phyloP scores from a whole-genome alignment of 495 filamentous ascomycete genomes.

The Hypoxylon intermedium region DNA sequence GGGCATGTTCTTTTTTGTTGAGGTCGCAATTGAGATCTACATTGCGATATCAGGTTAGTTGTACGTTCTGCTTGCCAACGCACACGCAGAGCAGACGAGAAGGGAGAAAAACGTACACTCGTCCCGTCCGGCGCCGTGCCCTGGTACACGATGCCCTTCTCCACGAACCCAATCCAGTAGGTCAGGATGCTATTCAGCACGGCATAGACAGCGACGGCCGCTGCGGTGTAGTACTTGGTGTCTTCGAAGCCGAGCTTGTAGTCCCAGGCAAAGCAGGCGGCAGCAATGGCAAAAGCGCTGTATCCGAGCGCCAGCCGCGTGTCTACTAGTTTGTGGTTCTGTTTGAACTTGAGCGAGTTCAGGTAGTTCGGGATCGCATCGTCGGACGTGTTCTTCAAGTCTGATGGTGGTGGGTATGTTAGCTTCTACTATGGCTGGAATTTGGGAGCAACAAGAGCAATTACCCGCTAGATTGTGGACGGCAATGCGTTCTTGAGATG shows the following conservation, averaged over 20 bases:
- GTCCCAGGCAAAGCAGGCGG: slow-evolving; percentile 85
- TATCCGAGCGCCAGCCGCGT: slow-evolving; percentile 85
- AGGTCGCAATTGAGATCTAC: slow-evolving; percentile 71
- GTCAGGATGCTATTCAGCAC: slow-evolving; percentile 79
- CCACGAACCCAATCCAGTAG: slow-evolving; percentile 84
- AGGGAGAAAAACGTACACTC: slow-evolving; percentile 34
- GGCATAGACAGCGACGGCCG: slow-evolving; percentile 81
- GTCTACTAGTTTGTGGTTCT: slow-evolving; percentile 80
- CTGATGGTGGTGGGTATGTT: slow-evolving; percentile 52
- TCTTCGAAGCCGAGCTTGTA: slow-evolving; percentile 87
- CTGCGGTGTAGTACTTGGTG: slow-evolving; percentile 76
- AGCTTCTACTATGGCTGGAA: slow-evolving; percentile 8
- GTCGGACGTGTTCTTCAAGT: slow-evolving; percentile 95
- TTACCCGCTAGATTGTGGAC: slow-evolving; percentile 73
- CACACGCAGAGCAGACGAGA: neutral
- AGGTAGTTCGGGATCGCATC: slow-evolving; percentile 94
- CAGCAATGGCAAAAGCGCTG: slow-evolving; percentile 78
- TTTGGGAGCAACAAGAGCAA: neutral
- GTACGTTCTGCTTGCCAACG: neutral
- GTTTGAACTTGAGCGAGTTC: slow-evolving; percentile 78
- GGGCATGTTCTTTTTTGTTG: slow-evolving; percentile 76
- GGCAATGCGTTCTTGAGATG: slow-evolving; percentile 64
- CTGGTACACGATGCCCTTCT: slow-evolving; percentile 80
- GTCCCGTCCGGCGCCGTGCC: slow-evolving; percentile 61
- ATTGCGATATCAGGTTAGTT: slow-evolving; percentile 16